These are phyloP conservation scores for Dipodascopsis tothii DNA, from an alignment of 805 yeast genomes.

Conservation along the genomic window DNA sequence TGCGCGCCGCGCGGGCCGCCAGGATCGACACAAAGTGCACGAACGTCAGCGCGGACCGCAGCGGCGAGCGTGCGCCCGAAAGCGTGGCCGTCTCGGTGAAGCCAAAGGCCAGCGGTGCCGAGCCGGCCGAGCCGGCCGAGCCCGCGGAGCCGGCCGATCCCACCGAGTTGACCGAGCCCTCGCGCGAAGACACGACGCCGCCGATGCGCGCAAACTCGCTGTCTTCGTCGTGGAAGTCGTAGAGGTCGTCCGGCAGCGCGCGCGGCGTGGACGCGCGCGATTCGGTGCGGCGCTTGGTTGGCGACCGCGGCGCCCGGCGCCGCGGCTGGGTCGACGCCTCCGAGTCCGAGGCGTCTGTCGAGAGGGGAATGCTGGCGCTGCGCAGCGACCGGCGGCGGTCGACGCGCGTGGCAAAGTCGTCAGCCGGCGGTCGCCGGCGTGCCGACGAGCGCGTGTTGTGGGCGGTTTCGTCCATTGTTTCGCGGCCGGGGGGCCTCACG, in stretches of 20 bases:
- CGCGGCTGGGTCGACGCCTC: no score
- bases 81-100: not conserved
- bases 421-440: no score
- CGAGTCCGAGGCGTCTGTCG: no score
- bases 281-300: no score
- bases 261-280: no score
- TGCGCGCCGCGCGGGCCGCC: not conserved
- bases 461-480: no score
- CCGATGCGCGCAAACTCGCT: slow-evolving; percentile 4
- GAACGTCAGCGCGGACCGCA: not conserved
- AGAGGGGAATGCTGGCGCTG: no score
- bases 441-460: no score
- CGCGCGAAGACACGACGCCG: not conserved
- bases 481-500: no score
- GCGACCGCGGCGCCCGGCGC: no score
- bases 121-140: not conserved
- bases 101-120: slow-evolving; percentile 1
- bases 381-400: no score
- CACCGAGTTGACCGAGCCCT: not conserved
- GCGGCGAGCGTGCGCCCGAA: not conserved
- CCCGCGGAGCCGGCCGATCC: not conserved
- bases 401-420: no score
- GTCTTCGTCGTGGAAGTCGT: slow-evolving; percentile 15
- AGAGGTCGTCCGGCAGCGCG: slow-evolving; percentile 4
- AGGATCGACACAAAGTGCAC: not conserved